Evolutionary conservation across 2,329 filamentous ascomycete species (phyloP).

Genomic region (Colletotrichum tamarilloi): DNA sequence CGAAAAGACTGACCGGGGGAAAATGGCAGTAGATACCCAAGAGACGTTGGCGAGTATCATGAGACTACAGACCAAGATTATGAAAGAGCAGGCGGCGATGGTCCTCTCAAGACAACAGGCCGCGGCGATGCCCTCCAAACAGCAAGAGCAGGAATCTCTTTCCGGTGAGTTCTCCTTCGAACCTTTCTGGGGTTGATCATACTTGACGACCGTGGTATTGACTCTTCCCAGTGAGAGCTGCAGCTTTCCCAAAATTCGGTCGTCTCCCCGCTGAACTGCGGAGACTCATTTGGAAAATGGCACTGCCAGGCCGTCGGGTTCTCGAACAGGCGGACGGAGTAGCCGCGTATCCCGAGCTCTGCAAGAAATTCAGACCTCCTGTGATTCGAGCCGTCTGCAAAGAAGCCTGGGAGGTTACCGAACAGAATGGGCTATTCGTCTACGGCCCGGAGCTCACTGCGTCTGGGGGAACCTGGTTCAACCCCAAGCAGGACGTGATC

Average conservation of each 20-base stretch:
- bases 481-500: background rate
- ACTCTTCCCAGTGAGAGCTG: too few species aligned
- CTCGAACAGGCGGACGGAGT: slow-evolving; percentile 38
- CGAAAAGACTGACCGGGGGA: background rate
- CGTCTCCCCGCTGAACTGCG: too few species aligned
- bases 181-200: too few species aligned
- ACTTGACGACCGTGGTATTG: too few species aligned
- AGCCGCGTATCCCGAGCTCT: too few species aligned
- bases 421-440: background rate
- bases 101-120: background rate
- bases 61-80: background rate
- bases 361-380: background rate
- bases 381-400: background rate
- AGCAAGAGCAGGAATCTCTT: background rate
- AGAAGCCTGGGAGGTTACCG: background rate
- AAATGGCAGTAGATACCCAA: background rate
- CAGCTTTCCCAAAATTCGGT: too few species aligned
- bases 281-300: slow-evolving; percentile 7
- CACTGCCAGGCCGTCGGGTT: background rate
- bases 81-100: background rate
- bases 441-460: background rate
- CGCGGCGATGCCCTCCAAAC: background rate
- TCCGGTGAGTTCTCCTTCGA: background rate
- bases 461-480: background rate
- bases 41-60: background rate